Conservation (phyloP, 2,329 filamentous ascomycete genomes). For the Ascocoryne sarcoides region DNA sequence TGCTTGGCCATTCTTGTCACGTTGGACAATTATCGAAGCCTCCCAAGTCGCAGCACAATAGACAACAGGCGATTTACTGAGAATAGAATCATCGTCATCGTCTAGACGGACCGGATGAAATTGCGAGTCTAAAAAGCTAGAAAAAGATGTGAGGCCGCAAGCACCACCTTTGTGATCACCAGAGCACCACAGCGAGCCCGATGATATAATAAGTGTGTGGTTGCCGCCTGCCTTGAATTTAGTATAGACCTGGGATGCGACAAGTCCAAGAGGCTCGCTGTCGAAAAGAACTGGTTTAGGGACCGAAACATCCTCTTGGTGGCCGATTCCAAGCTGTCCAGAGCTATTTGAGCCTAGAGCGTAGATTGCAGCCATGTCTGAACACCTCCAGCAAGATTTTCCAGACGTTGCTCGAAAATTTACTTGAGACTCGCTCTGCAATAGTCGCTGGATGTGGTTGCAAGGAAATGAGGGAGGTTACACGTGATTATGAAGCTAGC, state of each 20-base stretch:
- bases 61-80: conserved; percentile 25
- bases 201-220: conserved; percentile 68
- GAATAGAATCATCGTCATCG: conserved; percentile 12
- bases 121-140: conserved; percentile 5
- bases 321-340: conserved; percentile 63
- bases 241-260: conserved; percentile 27
- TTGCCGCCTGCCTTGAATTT: conserved; percentile 74
- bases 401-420: too few species aligned
- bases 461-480: too few species aligned
- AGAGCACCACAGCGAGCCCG: conserved; percentile 53
- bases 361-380: conserved; percentile 47
- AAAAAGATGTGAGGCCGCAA: conserved; percentile 34
- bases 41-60: conserved; percentile 71
- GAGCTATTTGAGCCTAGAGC: conserved; percentile 71
- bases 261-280: conserved; percentile 27
- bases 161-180: conserved; percentile 51
- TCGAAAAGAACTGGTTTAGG: conserved; percentile 55
- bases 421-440: too few species aligned
- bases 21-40: conserved; percentile 53
- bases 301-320: conserved; percentile 60
- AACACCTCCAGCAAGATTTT: neutral
- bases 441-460: too few species aligned
- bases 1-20: conserved; percentile 35
- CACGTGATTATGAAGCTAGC: too few species aligned
- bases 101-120: conserved; percentile 17